Evolutionary conservation across 208 protist species (phyloP).

Genomic region (Polymyxa betae): DNA sequence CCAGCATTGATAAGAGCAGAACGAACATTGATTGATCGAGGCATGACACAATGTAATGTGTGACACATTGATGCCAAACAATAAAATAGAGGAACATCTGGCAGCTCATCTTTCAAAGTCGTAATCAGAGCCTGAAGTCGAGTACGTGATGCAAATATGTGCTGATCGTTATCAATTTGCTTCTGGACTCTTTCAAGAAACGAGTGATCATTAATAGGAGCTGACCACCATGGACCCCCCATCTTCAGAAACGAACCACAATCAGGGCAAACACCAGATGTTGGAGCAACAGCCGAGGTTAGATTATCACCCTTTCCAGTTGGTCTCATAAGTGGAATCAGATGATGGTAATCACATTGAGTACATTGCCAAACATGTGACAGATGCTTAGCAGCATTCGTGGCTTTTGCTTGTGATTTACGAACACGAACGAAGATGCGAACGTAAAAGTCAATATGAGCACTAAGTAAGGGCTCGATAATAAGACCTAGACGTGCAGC

Average conservation of each 20-base stretch:
- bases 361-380: not conserved
- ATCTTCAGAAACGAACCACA: not conserved
- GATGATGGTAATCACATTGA: slow-evolving; percentile 3
- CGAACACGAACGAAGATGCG: slow-evolving; percentile 96
- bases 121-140: not conserved
- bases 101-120: slow-evolving; percentile 7
- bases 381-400: not conserved
- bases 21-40: not conserved
- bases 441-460: slow-evolving; percentile 98
- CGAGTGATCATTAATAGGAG: not conserved
- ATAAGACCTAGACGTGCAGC: slow-evolving; percentile 90
- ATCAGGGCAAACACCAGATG: not conserved
- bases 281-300: not conserved
- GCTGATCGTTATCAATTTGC: not conserved
- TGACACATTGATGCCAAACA: slow-evolving; percentile 32
- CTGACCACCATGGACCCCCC: slow-evolving; percentile 39
- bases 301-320: not conserved
- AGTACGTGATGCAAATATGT: not conserved
- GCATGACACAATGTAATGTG: slow-evolving; percentile 24
- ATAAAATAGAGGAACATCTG: slow-evolving; percentile 10
- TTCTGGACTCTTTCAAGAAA: not conserved
- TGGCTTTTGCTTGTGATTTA: slow-evolving; percentile 67
- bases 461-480: slow-evolving; percentile 91
- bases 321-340: not conserved
- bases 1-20: slow-evolving; percentile 64